Base-by-base conservation (phyloP, 495 filamentous ascomycete species). In the Podospora sp. region DNA sequence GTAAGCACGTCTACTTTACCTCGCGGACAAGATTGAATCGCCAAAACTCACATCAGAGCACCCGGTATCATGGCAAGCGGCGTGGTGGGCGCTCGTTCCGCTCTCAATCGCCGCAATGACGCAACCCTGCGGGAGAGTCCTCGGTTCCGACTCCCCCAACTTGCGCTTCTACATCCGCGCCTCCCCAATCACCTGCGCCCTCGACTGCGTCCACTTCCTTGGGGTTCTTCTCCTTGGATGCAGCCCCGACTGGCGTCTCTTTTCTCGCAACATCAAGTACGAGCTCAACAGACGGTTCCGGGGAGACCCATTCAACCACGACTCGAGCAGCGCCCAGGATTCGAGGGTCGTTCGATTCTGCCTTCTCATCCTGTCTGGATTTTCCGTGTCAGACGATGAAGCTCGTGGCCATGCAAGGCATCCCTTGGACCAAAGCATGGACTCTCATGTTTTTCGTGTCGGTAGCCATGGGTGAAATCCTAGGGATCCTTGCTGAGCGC, bases 61-160 rank as follows among this genome's bases (percentile, higher is more conserved):
- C 33, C 5, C 33, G 5, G 33, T 36, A 5, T 36, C 33, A 25
- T 55, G 51, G 51, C 51, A 55, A 18, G 22, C 51, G 7, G 51
- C 51, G n/a, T 55, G 51, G 51, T 55, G 51, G 51, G 51, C 51
- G 18, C 51, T 55, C 18, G 51, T 24, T 18, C 51, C 51, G 18
- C 51, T 55, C 5, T 20, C 51, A 6, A 55, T 55, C 18, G 51
- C 6, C 6, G 51, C 51, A 7, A 55, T 55, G n/a, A 18, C 16
- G 7, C 51, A 55, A 18, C 51, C 51, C 51, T 55, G 51, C 22
- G 51, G 51, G n/a, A 55, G n/a, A 24, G 22, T 55, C 5, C 7
- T 55, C 6, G 51, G 16, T 18, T 24, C 51, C 16, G 16, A 55
- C 51, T 5, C 6, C 51, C 6, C 6, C 22, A 24, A 20, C 16